Evolutionary conservation across 768 basidiomycete genomes (phyloP), one percentile per base, ranked within the genome.

Genomic region (Vararia minispora): DNA sequence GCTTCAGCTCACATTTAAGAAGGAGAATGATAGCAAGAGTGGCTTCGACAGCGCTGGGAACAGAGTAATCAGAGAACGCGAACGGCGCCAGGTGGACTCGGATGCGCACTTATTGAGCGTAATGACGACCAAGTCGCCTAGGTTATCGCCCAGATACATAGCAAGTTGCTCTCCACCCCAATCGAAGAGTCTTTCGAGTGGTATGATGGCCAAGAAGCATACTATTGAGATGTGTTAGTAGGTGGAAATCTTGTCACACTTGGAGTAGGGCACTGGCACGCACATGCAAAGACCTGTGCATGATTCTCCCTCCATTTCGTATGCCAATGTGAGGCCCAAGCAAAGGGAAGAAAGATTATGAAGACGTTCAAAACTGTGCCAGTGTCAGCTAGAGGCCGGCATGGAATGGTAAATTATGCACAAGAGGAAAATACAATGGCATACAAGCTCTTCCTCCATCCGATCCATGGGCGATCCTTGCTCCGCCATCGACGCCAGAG

Each of bases 1-100:
- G 56, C 29, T 69, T 66, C 35, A 82, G 58, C 76, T 83, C 73
- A 72, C 79, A 79, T 56, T 70, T 72, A n/a, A 53, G 46, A n/a
- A 85, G 57, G 13, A 85, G 61, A 39, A 83, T 70, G 35, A 84
- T 76, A 0, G 78, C 78, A 5, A 86, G 59, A 0, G 78, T 77
- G 0, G 72, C 81, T 57, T 86, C 83, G 1, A 86, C 78, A 6
- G 72, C 61, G 51, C 79, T 83, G 40, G 3, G 18, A 13, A 28
- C 33, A 12, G 23, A 21, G 25, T 33, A 32, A 38, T 24, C 28
- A 38, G 35, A 25, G 11, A 7, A n/a, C n/a, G n/a, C n/a, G n/a
- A n/a, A n/a, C n/a, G n/a, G n/a, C n/a, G n/a, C n/a, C 23, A 17
- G 11, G 9, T 2, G 8, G 10, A 9, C 11, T 5, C n/a, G 13